Evolutionary conservation across 805 yeast genomes (phyloP).

Genomic region (Ogataea ramenticola): DNA sequence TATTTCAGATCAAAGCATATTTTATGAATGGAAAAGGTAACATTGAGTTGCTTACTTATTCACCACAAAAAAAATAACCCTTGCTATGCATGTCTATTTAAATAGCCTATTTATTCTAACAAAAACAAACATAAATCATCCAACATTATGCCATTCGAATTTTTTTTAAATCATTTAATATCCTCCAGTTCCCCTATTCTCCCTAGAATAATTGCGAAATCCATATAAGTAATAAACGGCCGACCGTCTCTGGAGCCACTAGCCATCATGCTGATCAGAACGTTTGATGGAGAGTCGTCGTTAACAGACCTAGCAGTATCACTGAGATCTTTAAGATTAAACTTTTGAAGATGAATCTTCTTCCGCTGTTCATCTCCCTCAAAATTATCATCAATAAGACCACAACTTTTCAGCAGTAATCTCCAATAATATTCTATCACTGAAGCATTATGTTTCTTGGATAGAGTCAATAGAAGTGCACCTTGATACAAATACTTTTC

Average conservation of each 20-base stretch:
- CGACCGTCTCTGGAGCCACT: constrained; percentile 33
- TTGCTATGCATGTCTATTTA: too few relatives aligned
- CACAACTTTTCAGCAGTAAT: constrained; percentile 15
- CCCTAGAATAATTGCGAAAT: constrained; percentile 43
- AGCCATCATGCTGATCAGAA: constrained; percentile 39
- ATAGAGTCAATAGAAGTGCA: constrained; percentile 31
- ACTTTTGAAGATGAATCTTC: constrained; percentile 13
- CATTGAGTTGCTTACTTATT: too few relatives aligned
- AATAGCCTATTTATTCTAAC: too few relatives aligned
- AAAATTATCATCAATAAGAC: background rate
- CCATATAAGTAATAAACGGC: constrained; percentile 30
- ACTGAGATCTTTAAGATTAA: constrained; percentile 33
- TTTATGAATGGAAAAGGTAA: constrained; percentile 18
- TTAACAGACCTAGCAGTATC: constrained; percentile 8
- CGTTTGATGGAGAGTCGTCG: constrained; percentile 18
- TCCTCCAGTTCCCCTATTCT: constrained; percentile 34
- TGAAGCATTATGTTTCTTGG: constrained; percentile 26
- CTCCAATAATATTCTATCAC: constrained; percentile 35
- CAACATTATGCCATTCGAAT: too few relatives aligned
- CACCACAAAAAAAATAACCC: too few relatives aligned
- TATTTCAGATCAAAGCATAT: constrained; percentile 86
- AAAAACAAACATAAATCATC: too few relatives aligned
- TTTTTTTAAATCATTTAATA: background rate
- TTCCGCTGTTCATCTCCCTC: background rate
- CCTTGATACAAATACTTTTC: constrained; percentile 35